Base-by-base conservation (phyloP, 371 early-diverging fungal genomes). In the Coemansia sp. region DNA sequence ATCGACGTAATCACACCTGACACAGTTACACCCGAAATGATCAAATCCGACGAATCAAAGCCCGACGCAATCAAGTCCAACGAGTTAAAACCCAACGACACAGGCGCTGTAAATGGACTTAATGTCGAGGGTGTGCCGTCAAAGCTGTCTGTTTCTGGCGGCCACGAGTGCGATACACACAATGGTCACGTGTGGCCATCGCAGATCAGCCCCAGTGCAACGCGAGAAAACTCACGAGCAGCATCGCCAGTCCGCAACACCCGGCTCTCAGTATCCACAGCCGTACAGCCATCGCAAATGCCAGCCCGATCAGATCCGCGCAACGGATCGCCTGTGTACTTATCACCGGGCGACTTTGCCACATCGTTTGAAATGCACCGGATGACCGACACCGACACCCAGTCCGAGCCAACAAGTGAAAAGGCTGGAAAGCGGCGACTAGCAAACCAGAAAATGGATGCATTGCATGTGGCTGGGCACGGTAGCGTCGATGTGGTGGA, bases 401-500 rank as follows among this genome's bases (percentile, higher is more conserved):
- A 39, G 47, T 61, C 65, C 2, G 66, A 65, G 23, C 52, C 54
- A 30, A 37, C 20, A 1, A 9, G 51, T 26, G 53, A 37, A 48
- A 48, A 44, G 28, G 26, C 53, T 5, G 67, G 67, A 39, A 71
- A 70, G 52, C 69, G 73, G 33, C 62, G 68, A 44, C 48, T 77
- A 26, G 78, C 69, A 1, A 82, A 67, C 60, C 72, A 64, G 44
- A 81, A 72, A 65, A 72, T 81, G 26, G 81, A 81, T 30, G 59
- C 72, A 53, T 59, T 81, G 44, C 82, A 81, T 44, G 67, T 81
- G 16, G 68, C 65, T 18, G 81, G 81, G 0, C 64, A 81, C 30
- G 82, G 81, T 33, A 67, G 64, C 44, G 81, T 81, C 37, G 79
- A 81, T 33, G 62, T 81, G 18, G 75, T 80, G 14, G 77, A 81